These are phyloP conservation scores for Phytopythium delawarense DNA, from an alignment of 352 stramenopile genomes.

Conservation along the genomic window DNA sequence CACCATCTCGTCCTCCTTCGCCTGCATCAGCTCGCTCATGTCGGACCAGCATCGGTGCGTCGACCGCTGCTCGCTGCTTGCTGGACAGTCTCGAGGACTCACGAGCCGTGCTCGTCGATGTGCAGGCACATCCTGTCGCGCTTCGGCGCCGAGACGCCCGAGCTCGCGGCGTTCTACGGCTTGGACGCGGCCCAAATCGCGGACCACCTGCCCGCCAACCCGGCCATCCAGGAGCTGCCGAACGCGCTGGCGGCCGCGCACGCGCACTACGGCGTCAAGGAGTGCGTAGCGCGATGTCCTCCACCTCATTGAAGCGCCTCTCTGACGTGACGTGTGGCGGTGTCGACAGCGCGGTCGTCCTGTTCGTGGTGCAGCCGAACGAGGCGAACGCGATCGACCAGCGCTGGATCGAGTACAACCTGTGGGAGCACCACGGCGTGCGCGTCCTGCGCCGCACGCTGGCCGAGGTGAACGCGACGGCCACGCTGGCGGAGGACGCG, in stretches of 20 bases:
- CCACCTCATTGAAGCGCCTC: conserved; percentile 3
- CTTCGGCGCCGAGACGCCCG: conserved; percentile 40
- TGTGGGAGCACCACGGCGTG: conserved; percentile 83
- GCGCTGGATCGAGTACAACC: conserved; percentile 90
- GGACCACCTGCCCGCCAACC: conserved; percentile 51
- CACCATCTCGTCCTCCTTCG: conserved; percentile 98
- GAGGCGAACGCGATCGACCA: conserved; percentile 92
- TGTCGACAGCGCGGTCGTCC: conserved; percentile 50
- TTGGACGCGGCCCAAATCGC: conserved; percentile 32
- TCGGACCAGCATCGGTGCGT: conserved; percentile 89
- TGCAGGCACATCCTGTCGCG: conserved; percentile 50
- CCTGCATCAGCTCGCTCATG: conserved; percentile 91
- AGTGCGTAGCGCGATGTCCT: conserved; percentile 32
- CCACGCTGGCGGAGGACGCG: conserved; percentile 26
- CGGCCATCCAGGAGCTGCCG: conserved; percentile 64
- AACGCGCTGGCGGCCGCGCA: conserved; percentile 61
- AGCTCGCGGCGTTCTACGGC: conserved; percentile 51
- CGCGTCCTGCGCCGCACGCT: conserved; percentile 76
- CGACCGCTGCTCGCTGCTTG: neutral
- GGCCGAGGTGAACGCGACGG: conserved; percentile 45
- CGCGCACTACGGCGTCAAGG: conserved; percentile 61
- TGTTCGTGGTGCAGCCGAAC: conserved; percentile 91
- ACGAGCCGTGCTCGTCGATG: neutral
- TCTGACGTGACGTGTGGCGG: neutral
- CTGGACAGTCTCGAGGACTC: neutral